Percentiles rank a stretch among this genome's conserved stretches.
phyloP scores from a whole-genome alignment of 768 basidiomycete species.

The Lactifluus rugatus region DNA sequence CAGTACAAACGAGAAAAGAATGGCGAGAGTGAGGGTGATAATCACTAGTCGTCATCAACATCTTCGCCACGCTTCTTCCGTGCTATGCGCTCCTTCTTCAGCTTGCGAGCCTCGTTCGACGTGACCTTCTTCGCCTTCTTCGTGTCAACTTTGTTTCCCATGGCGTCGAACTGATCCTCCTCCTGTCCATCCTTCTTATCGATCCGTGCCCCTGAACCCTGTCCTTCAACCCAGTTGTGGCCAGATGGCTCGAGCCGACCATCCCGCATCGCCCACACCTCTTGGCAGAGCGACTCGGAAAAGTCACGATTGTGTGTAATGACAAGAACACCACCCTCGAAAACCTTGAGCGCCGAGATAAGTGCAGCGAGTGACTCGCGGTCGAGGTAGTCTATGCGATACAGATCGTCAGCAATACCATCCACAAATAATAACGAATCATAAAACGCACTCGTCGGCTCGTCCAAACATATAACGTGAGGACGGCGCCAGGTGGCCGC shows the following conservation, averaged over 20 bases:
- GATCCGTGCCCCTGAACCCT: constrained; percentile 89
- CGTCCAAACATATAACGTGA: constrained; percentile 94
- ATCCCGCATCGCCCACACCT: constrained; percentile 99
- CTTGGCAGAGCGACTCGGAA: constrained; percentile 95
- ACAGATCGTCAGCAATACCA: constrained; percentile 10
- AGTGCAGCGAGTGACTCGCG: constrained; percentile 98
- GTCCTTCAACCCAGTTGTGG: constrained; percentile 99
- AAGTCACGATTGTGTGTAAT: constrained; percentile 99
- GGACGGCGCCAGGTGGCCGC: constrained; percentile 99
- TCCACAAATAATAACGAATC: neutral
- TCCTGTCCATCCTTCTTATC: constrained; percentile 91
- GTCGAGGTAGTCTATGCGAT: constrained; percentile 84
- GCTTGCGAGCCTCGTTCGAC: constrained; percentile 74
- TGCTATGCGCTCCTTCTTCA: constrained; percentile 95
- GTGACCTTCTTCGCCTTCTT: constrained; percentile 86
- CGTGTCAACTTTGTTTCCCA: constrained; percentile 91
- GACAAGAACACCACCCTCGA: constrained; percentile 96
- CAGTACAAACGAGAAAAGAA: neutral
- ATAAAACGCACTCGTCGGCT: constrained; percentile 70
- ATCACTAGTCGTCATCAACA: constrained; percentile 39
- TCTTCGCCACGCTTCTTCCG: constrained; percentile 83
- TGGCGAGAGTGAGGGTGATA: neutral
- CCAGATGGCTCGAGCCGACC: constrained; percentile 94
- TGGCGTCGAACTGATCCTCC: constrained; percentile 87
- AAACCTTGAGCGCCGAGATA: constrained; percentile 95